Conservation (phyloP, 805 yeast genomes). For the Lachancea thermotolerans region DNA sequence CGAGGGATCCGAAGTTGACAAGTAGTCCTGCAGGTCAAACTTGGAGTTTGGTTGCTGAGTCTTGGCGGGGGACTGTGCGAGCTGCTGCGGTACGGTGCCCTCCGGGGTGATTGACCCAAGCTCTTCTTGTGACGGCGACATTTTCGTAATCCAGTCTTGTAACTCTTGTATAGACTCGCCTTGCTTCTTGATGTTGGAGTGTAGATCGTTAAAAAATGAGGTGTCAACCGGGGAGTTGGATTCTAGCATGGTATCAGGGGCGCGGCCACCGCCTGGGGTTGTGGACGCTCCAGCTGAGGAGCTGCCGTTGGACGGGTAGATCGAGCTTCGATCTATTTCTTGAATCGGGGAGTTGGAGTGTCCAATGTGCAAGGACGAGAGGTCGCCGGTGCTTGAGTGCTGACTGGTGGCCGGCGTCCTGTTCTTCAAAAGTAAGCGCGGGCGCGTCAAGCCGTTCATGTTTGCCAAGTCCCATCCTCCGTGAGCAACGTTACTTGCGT, state of each 20-base stretch:
- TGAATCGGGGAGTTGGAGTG: constrained; percentile 6
- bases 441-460: constrained; percentile 4
- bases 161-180: constrained; percentile 28
- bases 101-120: constrained; percentile 1
- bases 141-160: constrained; percentile 23
- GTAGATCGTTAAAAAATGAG: constrained; percentile 18
- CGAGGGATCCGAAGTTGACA: constrained; percentile 4
- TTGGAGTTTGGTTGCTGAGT: constrained; percentile 2
- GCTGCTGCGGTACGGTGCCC: constrained; percentile 3
- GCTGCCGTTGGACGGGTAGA: constrained; percentile 1
- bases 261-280: neutral
- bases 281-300: neutral
- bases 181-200: constrained; percentile 27
- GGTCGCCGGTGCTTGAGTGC: neutral
- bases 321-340: constrained; percentile 7
- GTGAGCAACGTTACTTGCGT: neutral
- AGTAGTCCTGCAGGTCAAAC: constrained; percentile 17
- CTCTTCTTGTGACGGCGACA: constrained; percentile 8
- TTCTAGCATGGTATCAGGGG: constrained; percentile 5
- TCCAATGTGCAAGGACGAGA: neutral
- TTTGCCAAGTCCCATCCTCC: constrained; percentile 4
- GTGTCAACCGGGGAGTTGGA: constrained; percentile 7
- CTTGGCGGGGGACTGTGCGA: neutral
- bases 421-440: constrained; percentile 21
- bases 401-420: constrained; percentile 7